phyloP scores from a whole-genome alignment of 768 basidiomycete species.

The Lyophyllum decastes region DNA sequence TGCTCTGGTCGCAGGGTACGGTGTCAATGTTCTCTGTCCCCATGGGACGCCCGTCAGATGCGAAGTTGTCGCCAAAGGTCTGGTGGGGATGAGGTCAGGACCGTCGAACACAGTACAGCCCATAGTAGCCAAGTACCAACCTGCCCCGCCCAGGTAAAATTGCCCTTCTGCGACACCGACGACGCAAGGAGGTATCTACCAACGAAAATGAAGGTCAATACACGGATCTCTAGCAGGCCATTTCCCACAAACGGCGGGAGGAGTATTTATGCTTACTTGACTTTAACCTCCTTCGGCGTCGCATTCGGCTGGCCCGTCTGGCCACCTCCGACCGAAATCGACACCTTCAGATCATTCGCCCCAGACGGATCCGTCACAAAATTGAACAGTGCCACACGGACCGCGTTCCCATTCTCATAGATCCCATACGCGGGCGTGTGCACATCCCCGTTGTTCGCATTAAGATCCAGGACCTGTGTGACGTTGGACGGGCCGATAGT shows the following conservation, averaged over 20 bases:
- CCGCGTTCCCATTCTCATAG: conserved; percentile 66
- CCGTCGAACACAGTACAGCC: no score
- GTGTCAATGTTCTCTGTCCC: conserved; percentile 53
- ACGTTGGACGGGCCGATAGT: conserved; percentile 60
- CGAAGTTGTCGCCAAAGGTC: conserved; percentile 61
- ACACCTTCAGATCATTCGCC: conserved; percentile 52
- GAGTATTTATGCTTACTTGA: conserved; percentile 44
- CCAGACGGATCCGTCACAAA: conserved; percentile 64
- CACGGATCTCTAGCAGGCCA: background rate
- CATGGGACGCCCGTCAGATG: conserved; percentile 63
- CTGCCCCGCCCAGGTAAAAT: conserved; percentile 67
- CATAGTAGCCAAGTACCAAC: conserved; percentile 24
- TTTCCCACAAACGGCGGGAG: conserved; percentile 25
- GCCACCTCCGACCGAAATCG: conserved; percentile 50
- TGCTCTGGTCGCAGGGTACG: conserved; percentile 58
- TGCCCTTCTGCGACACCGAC: conserved; percentile 57
- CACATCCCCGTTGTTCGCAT: conserved; percentile 48
- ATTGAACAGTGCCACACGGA: conserved; percentile 71
- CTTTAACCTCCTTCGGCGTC: conserved; percentile 49
- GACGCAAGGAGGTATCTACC: conserved; percentile 55
- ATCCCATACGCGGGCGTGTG: conserved; percentile 71
- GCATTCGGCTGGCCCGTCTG: conserved; percentile 34
- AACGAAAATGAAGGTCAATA: background rate
- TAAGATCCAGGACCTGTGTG: conserved; percentile 68
- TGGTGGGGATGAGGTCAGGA: conserved; percentile 21